Evolutionary conservation across 2,329 filamentous ascomycete genomes (phyloP).

Genomic region (Lecanosticta acicola): DNA sequence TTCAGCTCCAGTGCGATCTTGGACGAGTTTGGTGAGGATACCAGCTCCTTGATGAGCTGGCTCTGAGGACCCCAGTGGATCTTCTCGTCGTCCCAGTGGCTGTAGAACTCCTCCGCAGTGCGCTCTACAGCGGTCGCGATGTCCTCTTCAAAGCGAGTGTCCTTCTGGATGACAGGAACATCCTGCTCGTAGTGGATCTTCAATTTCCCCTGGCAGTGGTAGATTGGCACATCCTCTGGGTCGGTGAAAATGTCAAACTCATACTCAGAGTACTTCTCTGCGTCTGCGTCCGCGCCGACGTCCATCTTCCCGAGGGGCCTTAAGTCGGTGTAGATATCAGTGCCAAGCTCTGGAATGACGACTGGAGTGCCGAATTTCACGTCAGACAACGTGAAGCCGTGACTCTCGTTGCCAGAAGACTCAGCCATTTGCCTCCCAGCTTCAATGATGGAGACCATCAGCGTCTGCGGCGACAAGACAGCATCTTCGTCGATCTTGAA

Average conservation of each 20-base stretch:
- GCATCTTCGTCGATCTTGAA: not conserved
- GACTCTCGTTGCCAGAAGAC: not conserved
- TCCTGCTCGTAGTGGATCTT: constrained; percentile 2
- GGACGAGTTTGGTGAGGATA: not conserved
- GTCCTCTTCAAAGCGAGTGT: constrained; percentile 1
- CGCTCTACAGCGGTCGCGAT: not conserved
- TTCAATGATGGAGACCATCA: not conserved
- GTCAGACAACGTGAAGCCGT: not conserved
- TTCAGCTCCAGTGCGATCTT: not conserved
- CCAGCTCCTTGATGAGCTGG: not conserved
- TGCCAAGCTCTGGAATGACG: not conserved
- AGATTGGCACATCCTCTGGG: not conserved
- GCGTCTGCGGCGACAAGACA: not conserved
- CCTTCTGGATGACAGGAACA: not conserved
- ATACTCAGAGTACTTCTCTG: not conserved
- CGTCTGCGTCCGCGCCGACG: not conserved
- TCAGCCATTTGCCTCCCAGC: not conserved
- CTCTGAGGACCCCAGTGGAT: constrained; percentile 14
- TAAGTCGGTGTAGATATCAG: not conserved
- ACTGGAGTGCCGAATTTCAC: not conserved
- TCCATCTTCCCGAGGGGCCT: not conserved
- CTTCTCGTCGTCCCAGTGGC: constrained; percentile 14
- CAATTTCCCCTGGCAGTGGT: constrained; percentile 1
- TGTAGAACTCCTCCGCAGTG: constrained; percentile 10
- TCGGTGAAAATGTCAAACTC: not conserved